Conservation (phyloP, 331 rosid genomes). For the Cydonia oblonga region DNA sequence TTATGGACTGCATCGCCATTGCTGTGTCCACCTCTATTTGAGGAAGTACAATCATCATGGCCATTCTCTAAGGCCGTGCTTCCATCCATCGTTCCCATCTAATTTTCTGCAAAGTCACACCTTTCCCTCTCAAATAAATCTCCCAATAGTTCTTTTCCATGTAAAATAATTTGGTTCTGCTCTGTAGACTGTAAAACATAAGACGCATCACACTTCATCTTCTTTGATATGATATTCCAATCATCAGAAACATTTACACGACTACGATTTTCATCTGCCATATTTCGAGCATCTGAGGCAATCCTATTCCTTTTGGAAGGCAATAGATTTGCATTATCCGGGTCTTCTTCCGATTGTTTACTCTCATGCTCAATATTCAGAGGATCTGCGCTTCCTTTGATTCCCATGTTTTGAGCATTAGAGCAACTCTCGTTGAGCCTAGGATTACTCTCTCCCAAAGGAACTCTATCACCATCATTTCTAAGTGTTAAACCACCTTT, state of each 20-base stretch:
- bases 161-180: constrained; percentile 19
- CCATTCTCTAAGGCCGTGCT: constrained; percentile 14
- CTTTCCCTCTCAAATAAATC: constrained; percentile 6
- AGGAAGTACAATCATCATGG: constrained; percentile 1
- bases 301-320: constrained; percentile 31
- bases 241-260: constrained; percentile 19
- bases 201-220: constrained; percentile 19
- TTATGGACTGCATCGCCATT: constrained; percentile 9
- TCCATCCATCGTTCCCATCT: constrained; percentile 11
- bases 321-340: constrained; percentile 6
- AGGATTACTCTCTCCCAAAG: constrained; percentile 8
- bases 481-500: constrained; percentile 32
- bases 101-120: constrained; percentile 6
- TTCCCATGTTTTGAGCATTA: constrained; percentile 18
- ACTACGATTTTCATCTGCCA: constrained; percentile 17
- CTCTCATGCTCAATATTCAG: constrained; percentile 14
- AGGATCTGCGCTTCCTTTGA: constrained; percentile 18
- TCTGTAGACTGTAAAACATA: constrained; percentile 11
- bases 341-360: constrained; percentile 9
- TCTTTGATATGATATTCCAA: constrained; percentile 21
- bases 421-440: constrained; percentile 17
- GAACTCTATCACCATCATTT: constrained; percentile 11
- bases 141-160: constrained; percentile 20
- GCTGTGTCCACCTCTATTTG: constrained; percentile 14
- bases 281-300: constrained; percentile 17